Percentiles rank a stretch among this genome's conserved stretches.
Conservation (phyloP, 768 basidiomycete species). For the Gloeopeniophorella convolvens region DNA sequence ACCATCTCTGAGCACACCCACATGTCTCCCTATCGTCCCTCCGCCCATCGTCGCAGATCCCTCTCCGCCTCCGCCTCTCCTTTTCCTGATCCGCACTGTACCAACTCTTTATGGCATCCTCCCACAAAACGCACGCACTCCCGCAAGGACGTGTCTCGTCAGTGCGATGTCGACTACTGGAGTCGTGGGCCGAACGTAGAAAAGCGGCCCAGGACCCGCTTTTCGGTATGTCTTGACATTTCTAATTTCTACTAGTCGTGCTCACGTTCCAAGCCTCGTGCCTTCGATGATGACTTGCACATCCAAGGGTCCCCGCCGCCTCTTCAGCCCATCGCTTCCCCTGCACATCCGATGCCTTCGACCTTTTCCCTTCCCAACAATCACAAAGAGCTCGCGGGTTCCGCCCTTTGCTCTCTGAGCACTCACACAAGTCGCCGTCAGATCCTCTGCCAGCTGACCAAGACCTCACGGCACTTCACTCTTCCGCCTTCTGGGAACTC, state of each 20-base stretch:
- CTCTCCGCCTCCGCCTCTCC: constrained; percentile 40
- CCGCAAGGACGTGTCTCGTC: constrained; percentile 34
- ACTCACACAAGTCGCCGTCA: not conserved
- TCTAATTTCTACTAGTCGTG: not conserved
- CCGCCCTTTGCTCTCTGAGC: constrained; percentile 4
- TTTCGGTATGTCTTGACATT: constrained; percentile 35
- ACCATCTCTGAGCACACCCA: no score
- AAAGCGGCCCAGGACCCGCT: constrained; percentile 47
- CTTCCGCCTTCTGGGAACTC: constrained; percentile 61
- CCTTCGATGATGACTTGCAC: not conserved
- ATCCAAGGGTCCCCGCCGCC: constrained; percentile 1
- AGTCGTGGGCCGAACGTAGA: no score
- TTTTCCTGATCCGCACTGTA: constrained; percentile 29
- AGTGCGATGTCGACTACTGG: constrained; percentile 49
- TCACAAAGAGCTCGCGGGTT: constrained; percentile 12
- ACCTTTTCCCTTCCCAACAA: constrained; percentile 28
- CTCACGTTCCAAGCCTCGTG: constrained; percentile 5
- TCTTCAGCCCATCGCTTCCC: constrained; percentile 18
- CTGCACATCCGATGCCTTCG: constrained; percentile 30
- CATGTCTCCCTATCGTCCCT: constrained; percentile 19
- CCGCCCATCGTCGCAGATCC: constrained; percentile 43
- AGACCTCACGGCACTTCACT: constrained; percentile 43
- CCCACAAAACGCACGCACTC: constrained; percentile 44
- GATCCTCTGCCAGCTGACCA: constrained; percentile 10
- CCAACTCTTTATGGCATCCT: constrained; percentile 37